A percentile compares a stretch with the other conserved stretches of the same genome.
phyloP scores from a whole-genome alignment of 2,329 filamentous ascomycete genomes.

The Pyrenophora tritici-repentis region DNA sequence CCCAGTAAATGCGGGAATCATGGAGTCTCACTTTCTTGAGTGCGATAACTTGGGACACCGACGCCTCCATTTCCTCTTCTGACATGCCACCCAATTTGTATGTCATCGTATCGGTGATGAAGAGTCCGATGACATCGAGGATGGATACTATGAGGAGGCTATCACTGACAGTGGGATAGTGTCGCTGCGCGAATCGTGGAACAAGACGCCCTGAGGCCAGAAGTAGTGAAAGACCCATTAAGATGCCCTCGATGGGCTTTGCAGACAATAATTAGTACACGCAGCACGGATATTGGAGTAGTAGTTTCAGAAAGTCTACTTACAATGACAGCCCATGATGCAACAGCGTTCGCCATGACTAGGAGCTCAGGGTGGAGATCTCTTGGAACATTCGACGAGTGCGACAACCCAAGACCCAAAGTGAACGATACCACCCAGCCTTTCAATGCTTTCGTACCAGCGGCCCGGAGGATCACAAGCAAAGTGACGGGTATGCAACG shows the following conservation, averaged over 20 bases:
- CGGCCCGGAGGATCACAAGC: not conserved
- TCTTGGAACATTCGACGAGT: not conserved
- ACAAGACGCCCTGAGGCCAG: slow-evolving; percentile 24
- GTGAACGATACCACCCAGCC: not conserved
- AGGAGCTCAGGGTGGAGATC: not conserved
- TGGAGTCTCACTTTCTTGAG: slow-evolving; percentile 22
- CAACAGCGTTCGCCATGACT: slow-evolving; percentile 14
- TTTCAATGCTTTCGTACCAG: not conserved
- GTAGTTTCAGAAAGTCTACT: not conserved
- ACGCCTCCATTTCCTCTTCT: slow-evolving; percentile 13
- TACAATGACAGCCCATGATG: slow-evolving; percentile 17
- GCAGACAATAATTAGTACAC: slow-evolving; percentile 6
- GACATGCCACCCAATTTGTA: slow-evolving; percentile 27
- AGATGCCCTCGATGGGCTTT: slow-evolving; percentile 20
- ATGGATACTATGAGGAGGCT: slow-evolving; percentile 23
- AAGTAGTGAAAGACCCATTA: slow-evolving; percentile 17
- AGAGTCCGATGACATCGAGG: slow-evolving; percentile 21
- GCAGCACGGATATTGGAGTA: not conserved
- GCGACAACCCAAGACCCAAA: not conserved
- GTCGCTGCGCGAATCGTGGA: slow-evolving; percentile 21
- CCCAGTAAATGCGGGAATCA: not conserved
- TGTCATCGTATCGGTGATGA: slow-evolving; percentile 27
- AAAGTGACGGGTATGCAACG: not conserved
- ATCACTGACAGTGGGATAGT: slow-evolving; percentile 22
- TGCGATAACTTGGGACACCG: slow-evolving; percentile 10